phyloP scores from a whole-genome alignment of 345 rosid species.

The Pelargonium nanum region DNA sequence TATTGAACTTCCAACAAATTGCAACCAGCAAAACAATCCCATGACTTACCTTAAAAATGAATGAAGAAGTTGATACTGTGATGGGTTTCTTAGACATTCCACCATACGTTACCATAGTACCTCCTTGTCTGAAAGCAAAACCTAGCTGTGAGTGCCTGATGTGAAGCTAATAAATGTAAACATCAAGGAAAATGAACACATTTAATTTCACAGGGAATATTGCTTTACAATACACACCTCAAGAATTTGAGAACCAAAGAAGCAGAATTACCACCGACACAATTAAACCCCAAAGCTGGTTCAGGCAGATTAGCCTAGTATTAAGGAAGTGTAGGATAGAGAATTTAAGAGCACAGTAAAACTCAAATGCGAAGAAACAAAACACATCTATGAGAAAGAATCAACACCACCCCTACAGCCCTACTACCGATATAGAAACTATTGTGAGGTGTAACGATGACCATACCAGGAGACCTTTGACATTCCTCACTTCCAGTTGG shows the following conservation, averaged over 20 bases:
- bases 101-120: slow-evolving; percentile 91
- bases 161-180: neutral
- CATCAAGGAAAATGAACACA: neutral
- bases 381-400: neutral
- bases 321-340: neutral
- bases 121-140: slow-evolving; percentile 43
- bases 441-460: slow-evolving; percentile 8
- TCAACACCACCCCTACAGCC: slow-evolving; percentile 8
- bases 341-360: neutral
- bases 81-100: slow-evolving; percentile 90
- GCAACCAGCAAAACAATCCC: neutral
- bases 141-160: slow-evolving; percentile 5
- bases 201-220: slow-evolving; percentile 2
- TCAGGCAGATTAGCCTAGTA: slow-evolving; percentile 50
- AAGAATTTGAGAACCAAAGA: slow-evolving; percentile 72
- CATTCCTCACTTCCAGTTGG: slow-evolving; percentile 66
- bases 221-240: slow-evolving; percentile 24
- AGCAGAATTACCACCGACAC: slow-evolving; percentile 80
- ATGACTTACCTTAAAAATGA: slow-evolving; percentile 59
- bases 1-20: neutral
- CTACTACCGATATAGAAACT: slow-evolving; percentile 6
- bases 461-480: slow-evolving; percentile 70
- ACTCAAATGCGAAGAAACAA: neutral
- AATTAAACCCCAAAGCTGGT: slow-evolving; percentile 79
- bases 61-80: slow-evolving; percentile 62